Conservation (phyloP, 371 early-diverging fungal genomes). For the Fennellomyces sp. region DNA sequence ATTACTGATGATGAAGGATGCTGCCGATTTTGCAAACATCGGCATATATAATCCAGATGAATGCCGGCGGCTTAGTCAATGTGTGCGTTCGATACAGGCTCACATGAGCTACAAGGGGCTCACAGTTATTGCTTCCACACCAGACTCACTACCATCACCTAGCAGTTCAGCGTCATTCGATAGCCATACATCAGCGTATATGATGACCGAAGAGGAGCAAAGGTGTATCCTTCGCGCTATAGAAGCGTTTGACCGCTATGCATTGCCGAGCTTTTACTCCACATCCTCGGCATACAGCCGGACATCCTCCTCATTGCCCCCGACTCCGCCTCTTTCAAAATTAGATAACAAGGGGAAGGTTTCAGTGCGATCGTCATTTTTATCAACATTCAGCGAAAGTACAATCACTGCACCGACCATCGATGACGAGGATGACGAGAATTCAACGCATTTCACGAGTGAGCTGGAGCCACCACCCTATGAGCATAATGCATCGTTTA, state of each 20-base stretch:
- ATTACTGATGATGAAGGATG: conserved; percentile 24
- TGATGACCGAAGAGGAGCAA: conserved; percentile 7
- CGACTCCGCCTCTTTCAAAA: conserved; percentile 19
- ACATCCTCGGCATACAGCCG: conserved; percentile 11
- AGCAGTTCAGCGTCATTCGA: background rate
- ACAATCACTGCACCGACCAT: conserved; percentile 1
- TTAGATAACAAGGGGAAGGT: conserved; percentile 1
- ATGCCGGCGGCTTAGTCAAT: conserved; percentile 22
- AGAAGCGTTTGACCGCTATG: conserved; percentile 31
- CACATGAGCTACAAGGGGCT: conserved; percentile 29
- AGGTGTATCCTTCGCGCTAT: conserved; percentile 23
- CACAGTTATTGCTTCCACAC: background rate
- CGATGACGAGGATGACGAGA: no score
- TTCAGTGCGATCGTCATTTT: conserved; percentile 15
- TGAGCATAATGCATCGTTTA: background rate
- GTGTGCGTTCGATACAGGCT: conserved; percentile 22
- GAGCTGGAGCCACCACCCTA: no score
- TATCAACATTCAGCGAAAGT: conserved; percentile 11
- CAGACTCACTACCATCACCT: background rate
- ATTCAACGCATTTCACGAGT: no score
- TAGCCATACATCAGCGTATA: background rate
- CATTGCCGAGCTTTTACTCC: conserved; percentile 14
- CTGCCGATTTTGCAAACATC: conserved; percentile 25
- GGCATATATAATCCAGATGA: conserved; percentile 31
- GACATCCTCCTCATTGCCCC: background rate